Conservation (phyloP, 2,329 filamentous ascomycete species). For the Aspergillus novofumigatus region DNA sequence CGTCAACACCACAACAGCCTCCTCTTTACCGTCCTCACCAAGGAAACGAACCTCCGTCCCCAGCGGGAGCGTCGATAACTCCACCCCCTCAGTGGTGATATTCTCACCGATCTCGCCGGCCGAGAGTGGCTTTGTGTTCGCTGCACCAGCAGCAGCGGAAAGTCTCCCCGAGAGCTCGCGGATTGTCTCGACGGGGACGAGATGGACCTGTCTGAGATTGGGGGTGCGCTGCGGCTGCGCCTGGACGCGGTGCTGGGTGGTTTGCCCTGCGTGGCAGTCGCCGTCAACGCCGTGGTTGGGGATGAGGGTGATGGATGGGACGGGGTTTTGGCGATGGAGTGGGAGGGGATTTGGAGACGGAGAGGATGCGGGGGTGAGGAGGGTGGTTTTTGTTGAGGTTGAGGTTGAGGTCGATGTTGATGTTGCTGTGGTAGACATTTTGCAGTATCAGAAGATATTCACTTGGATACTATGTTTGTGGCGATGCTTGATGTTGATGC, state of each 20-base stretch:
- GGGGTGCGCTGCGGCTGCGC: too few species aligned
- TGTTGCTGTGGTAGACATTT: too few species aligned
- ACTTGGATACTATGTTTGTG: too few species aligned
- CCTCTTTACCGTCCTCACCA: background rate
- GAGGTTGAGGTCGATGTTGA: too few species aligned
- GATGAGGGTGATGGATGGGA: background rate
- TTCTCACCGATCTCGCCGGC: too few species aligned
- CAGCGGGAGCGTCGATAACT: too few species aligned
- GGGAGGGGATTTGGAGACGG: background rate
- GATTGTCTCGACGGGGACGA: slow-evolving; percentile 2
- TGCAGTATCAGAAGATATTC: too few species aligned
- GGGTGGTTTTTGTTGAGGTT: too few species aligned
- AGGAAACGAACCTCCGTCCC: too few species aligned
- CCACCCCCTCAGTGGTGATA: too few species aligned
- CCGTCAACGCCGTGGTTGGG: background rate
- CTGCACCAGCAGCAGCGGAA: background rate
- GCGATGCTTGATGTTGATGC: too few species aligned
- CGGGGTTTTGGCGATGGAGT: background rate
- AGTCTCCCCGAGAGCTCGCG: background rate
- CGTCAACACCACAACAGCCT: background rate
- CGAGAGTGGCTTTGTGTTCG: background rate
- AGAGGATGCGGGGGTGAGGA: background rate
- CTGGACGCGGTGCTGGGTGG: background rate
- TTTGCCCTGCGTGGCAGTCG: background rate
- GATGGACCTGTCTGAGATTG: background rate